Conservation (phyloP, 1,284 basidiomycete species). For the Cutaneotrichosporon mucoides region DNA sequence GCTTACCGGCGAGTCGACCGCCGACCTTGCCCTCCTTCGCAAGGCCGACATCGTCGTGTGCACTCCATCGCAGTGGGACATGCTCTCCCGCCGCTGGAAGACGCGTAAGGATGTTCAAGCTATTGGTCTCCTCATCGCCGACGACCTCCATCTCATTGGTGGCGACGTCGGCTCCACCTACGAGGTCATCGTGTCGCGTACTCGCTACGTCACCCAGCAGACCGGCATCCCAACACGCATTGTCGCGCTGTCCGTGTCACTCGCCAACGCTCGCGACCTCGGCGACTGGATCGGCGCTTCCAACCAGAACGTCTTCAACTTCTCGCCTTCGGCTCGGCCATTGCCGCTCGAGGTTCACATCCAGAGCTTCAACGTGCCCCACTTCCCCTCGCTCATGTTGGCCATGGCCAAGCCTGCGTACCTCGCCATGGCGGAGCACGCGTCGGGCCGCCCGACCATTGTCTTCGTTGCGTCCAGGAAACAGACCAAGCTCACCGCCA, state of each 20-base stretch:
- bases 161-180: conserved; percentile 92
- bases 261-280: conserved; percentile 93
- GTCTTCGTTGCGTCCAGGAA: conserved; percentile 90
- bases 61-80: conserved; percentile 92
- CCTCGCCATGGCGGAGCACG: conserved; percentile 85
- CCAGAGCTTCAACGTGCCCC: conserved; percentile 90
- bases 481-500: conserved; percentile 88
- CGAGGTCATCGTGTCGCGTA: conserved; percentile 90
- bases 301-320: conserved; percentile 94
- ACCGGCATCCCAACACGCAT: conserved; percentile 86
- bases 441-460: conserved; percentile 80
- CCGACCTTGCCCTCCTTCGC: conserved; percentile 84
- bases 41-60: conserved; percentile 88
- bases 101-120: conserved; percentile 91
- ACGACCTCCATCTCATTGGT: conserved; percentile 91
- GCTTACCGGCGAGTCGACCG: conserved; percentile 90
- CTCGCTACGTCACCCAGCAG: conserved; percentile 93
- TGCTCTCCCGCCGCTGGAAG: conserved; percentile 92
- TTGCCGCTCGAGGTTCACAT: conserved; percentile 96
- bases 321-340: conserved; percentile 90
- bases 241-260: conserved; percentile 86
- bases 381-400: conserved; percentile 98
- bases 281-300: conserved; percentile 98
- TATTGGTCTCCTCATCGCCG: conserved; percentile 86
- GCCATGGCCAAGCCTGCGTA: conserved; percentile 99